phyloP scores from a whole-genome alignment of 331 rosid genomes.

The Rosa hybrid region DNA sequence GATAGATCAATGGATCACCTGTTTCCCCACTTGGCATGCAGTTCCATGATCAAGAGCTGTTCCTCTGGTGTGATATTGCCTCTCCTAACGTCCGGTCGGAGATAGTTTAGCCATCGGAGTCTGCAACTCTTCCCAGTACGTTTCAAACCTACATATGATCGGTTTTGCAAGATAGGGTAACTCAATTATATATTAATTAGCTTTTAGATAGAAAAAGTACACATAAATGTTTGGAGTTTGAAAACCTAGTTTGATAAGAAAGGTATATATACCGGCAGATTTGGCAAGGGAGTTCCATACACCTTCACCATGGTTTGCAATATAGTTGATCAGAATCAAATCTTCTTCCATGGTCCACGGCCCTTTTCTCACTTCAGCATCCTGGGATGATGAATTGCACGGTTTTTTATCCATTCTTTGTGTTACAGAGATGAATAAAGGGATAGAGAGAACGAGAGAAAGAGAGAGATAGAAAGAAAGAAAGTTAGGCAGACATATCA shows the following conservation, averaged over 20 bases:
- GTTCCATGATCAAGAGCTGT: slow-evolving; percentile 86
- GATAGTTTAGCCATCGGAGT: slow-evolving; percentile 95
- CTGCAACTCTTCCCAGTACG: slow-evolving; percentile 97
- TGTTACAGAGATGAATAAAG: slow-evolving; percentile 17
- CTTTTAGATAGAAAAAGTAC: not conserved
- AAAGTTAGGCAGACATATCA: slow-evolving; percentile 29
- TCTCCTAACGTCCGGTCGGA: slow-evolving; percentile 94
- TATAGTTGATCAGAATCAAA: slow-evolving; percentile 86
- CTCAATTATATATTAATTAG: not conserved
- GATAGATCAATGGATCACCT: slow-evolving; percentile 41
- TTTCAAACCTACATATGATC: slow-evolving; percentile 61
- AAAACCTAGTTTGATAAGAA: slow-evolving; percentile 3
- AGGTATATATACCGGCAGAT: slow-evolving; percentile 65
- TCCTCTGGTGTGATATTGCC: slow-evolving; percentile 94
- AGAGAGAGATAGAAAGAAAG: slow-evolving; percentile 26
- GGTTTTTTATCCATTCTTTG: slow-evolving; percentile 68
- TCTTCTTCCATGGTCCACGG: slow-evolving; percentile 99
- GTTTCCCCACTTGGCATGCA: slow-evolving; percentile 97
- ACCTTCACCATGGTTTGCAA: slow-evolving; percentile 98
- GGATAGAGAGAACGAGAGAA: slow-evolving; percentile 10
- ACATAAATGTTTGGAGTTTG: not conserved
- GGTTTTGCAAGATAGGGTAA: not conserved
- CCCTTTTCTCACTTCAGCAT: slow-evolving; percentile 93
- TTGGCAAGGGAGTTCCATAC: slow-evolving; percentile 95
- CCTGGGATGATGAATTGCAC: slow-evolving; percentile 57